These are phyloP conservation scores for Arthroderma sp. DNA, from an alignment of 2,329 filamentous ascomycete species.

Conservation along the genomic window DNA sequence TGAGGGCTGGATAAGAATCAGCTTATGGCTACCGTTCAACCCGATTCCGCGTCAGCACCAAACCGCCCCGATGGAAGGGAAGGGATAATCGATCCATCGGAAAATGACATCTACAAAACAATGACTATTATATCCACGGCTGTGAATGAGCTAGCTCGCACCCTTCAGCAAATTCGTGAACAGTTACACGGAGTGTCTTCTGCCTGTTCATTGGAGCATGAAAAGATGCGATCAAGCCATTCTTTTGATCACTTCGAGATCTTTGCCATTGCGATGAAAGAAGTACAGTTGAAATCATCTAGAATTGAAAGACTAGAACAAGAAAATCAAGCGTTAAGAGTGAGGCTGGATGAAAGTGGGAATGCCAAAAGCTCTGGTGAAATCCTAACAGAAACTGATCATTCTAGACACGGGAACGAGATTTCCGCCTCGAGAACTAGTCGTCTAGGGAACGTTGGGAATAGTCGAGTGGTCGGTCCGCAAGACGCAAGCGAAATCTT, in stretches of 20 bases:
- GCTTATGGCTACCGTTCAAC: not conserved
- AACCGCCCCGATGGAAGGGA: not conserved
- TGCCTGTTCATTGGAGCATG: not conserved
- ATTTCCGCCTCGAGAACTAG: not conserved
- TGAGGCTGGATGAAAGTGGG: conserved; percentile 2
- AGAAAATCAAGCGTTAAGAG: conserved; percentile 8
- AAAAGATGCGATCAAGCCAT: not conserved
- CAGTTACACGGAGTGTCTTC: conserved; percentile 3
- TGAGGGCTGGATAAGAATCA: not conserved
- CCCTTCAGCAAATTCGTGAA: conserved; percentile 7
- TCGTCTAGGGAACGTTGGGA: not conserved
- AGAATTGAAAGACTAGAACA: conserved; percentile 4
- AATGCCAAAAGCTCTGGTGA: not conserved
- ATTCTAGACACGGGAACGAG: not conserved
- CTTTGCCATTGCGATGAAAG: conserved; percentile 11
- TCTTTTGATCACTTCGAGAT: conserved; percentile 4
- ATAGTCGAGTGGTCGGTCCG: not conserved
- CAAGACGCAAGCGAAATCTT: not conserved
- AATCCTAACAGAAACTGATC: not conserved
- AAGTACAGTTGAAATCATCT: conserved; percentile 8
- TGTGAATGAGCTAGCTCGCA: conserved; percentile 5
- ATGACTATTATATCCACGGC: conserved; percentile 3
- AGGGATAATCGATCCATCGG: not conserved
- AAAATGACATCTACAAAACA: not conserved
- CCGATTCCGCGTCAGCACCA: not conserved